Evolutionary conservation across 2,329 filamentous ascomycete species (phyloP).

Genomic region (Penicillium sp.): DNA sequence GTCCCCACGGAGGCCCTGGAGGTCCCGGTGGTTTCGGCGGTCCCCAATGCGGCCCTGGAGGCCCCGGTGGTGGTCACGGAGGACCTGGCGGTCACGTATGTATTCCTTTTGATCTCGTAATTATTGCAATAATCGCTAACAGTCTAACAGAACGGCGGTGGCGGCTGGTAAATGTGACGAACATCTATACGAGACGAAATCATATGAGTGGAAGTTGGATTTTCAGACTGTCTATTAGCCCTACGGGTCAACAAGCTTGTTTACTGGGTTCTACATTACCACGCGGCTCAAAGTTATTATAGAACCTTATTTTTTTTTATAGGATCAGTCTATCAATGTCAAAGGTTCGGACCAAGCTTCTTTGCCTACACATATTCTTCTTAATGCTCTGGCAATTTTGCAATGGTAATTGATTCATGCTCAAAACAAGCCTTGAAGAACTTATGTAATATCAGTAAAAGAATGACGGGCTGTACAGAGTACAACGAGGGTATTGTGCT

Average conservation of each 20-base stretch:
- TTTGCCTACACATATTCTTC: not conserved
- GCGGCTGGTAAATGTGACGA: conserved; percentile 1
- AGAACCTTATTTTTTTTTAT: not conserved
- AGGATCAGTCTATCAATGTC: not conserved
- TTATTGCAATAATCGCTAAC: not conserved
- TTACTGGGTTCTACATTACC: not conserved
- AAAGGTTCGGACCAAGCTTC: not conserved
- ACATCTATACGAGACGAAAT: not conserved
- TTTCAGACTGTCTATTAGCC: not conserved
- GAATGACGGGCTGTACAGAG: not conserved
- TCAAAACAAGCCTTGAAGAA: not conserved
- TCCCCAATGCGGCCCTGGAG: not conserved
- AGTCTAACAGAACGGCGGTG: not conserved
- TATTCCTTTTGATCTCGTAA: not conserved
- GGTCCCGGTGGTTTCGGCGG: not conserved
- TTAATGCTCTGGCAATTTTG: not conserved
- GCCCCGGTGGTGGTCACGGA: not conserved
- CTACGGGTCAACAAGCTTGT: not conserved
- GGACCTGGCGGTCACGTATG: conserved; percentile 1
- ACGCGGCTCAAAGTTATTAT: not conserved
- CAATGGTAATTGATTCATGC: not conserved
- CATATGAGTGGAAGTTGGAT: not conserved
- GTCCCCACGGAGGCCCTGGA: not conserved
- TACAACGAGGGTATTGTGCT: not conserved
- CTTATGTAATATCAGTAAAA: not conserved